A percentile compares a stretch with the other conserved stretches of the same genome.
These are phyloP conservation scores for Camellia oleifera DNA, from an alignment of 179 eudicot genomes.

Conservation along the genomic window DNA sequence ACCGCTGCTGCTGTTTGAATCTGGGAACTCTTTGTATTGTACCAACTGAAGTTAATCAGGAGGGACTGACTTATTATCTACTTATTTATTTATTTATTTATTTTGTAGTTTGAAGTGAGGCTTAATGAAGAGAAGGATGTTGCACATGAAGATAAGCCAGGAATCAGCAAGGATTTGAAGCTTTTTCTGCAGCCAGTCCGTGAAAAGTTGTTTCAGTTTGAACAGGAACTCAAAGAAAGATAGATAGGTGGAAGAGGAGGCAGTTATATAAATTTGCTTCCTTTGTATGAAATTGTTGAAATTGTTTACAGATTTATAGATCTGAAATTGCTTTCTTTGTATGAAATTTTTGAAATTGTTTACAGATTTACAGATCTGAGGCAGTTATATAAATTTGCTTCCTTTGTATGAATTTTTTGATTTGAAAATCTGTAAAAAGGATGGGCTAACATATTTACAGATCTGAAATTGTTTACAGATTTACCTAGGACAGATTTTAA, in stretches of 20 bases:
- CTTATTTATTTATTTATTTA: not conserved
- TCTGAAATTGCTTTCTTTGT: no score
- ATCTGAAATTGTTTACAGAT: no score
- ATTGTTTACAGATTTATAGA: no score
- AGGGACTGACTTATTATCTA: not conserved
- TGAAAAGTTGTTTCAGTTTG: conserved; percentile 64
- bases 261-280: not conserved
- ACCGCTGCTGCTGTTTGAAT: no score
- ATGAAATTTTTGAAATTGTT: no score
- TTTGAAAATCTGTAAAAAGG: no score
- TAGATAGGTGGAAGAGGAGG: conserved; percentile 46
- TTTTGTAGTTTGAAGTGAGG: conserved; percentile 60
- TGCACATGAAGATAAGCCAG: conserved; percentile 43
- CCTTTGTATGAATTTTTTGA: no score
- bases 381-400: no score
- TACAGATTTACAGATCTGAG: no score
- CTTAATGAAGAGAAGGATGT: conserved; percentile 73
- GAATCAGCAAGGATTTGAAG: conserved; percentile 64
- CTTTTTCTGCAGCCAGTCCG: conserved; percentile 68
- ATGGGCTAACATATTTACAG: no score
- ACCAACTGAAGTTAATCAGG: not conserved
- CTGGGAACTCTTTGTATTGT: not conserved
- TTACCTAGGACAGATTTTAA: no score
- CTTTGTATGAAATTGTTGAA: no score
- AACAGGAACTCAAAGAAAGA: conserved; percentile 58